Percentiles rank a stretch among this genome's conserved stretches.
Conservation (phyloP, 129 eudicot species). For the Chrysanthemum lavandulifolium region DNA sequence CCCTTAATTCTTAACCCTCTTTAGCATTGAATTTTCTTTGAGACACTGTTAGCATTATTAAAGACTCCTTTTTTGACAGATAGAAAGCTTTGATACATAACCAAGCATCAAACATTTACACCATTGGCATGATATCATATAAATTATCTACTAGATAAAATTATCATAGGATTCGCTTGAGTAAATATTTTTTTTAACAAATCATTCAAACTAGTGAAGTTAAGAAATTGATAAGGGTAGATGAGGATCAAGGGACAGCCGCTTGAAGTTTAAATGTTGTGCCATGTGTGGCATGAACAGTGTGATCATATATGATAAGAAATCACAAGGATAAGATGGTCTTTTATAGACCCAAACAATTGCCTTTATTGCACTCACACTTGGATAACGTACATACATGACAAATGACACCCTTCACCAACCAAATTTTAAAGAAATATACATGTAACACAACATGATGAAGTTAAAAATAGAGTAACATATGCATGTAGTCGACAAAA, state of each 20-base stretch:
- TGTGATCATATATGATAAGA: background rate
- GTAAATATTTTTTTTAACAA: background rate
- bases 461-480: too few species aligned
- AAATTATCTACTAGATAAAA: too few species aligned
- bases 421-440: background rate
- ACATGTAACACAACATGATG: background rate
- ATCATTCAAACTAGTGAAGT: background rate
- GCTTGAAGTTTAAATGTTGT: constrained; percentile 19
- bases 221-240: background rate
- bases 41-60: too few species aligned
- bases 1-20: too few species aligned
- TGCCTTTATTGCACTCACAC: constrained; percentile 3
- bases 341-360: background rate
- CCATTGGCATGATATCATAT: too few species aligned
- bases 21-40: too few species aligned
- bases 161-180: too few species aligned
- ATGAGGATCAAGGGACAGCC: constrained; percentile 2
- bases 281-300: constrained; percentile 29
- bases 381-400: constrained; percentile 9
- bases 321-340: constrained; percentile 13
- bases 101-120: too few species aligned
- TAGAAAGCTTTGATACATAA: too few species aligned
- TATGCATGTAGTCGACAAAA: too few species aligned
- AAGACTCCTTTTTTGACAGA: too few species aligned
- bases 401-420: constrained; percentile 23